Evolutionary conservation across 1,284 basidiomycete genomes (phyloP).

Genomic region (Tetrapyrgos nigripes): DNA sequence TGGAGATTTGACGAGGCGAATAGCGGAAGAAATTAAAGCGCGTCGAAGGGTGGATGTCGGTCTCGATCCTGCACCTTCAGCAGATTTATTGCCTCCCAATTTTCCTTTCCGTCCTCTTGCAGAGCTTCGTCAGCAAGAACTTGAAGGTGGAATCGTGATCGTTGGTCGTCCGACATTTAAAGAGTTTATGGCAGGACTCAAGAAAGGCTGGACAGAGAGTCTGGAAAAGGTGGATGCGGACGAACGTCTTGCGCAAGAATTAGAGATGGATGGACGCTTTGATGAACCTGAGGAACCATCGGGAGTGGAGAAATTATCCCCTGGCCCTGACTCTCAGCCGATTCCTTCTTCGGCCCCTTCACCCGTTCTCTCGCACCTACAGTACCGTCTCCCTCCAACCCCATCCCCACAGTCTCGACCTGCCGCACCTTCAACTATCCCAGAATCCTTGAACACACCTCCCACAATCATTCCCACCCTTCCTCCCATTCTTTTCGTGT

Average conservation of each 20-base stretch:
- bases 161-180: conserved; percentile 94
- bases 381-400: conserved; percentile 4
- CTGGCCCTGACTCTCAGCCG: conserved; percentile 40
- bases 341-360: conserved; percentile 26
- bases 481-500: conserved; percentile 86
- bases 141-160: conserved; percentile 86
- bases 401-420: conserved; percentile 25
- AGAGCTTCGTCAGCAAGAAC: conserved; percentile 64
- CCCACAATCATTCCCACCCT: conserved; percentile 74
- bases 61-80: conserved; percentile 61
- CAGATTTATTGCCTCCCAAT: conserved; percentile 50
- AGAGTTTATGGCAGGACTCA: conserved; percentile 91
- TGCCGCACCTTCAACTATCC: conserved; percentile 29
- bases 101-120: conserved; percentile 50
- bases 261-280: conserved; percentile 81
- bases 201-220: conserved; percentile 85
- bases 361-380: conserved; percentile 32
- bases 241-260: conserved; percentile 71
- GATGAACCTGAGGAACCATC: conserved; percentile 61
- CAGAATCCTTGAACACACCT: conserved; percentile 48
- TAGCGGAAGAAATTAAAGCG: conserved; percentile 76
- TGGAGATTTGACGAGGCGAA: conserved; percentile 81
- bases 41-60: conserved; percentile 68
- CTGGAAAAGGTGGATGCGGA: conserved; percentile 78
- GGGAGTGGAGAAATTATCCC: conserved; percentile 29